These are phyloP conservation scores for Monilinia aucupariae DNA, from an alignment of 2,329 filamentous ascomycete genomes.

Conservation along the genomic window DNA sequence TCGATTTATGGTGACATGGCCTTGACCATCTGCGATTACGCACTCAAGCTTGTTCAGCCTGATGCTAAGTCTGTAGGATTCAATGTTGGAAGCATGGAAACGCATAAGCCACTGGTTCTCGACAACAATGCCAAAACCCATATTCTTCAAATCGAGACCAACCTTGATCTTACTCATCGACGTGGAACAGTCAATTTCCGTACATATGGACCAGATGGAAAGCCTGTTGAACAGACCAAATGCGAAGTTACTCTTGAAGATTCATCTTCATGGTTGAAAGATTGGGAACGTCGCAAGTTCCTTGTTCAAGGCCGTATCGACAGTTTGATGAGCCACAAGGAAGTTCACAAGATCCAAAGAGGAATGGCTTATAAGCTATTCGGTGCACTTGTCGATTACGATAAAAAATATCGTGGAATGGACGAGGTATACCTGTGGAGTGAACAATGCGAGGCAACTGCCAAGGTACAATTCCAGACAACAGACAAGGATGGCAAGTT, in stretches of 20 bases:
- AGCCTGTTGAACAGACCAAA: conserved; percentile 17
- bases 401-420: conserved; percentile 48
- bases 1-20: conserved; percentile 55
- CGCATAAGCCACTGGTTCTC: conserved; percentile 63
- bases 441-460: conserved; percentile 44
- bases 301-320: conserved; percentile 38
- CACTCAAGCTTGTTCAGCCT: conserved; percentile 40
- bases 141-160: conserved; percentile 22
- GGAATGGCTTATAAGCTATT: conserved; percentile 69
- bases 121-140: conserved; percentile 16
- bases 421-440: conserved; percentile 48
- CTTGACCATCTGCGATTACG: conserved; percentile 51
- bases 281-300: conserved; percentile 17
- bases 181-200: conserved; percentile 19
- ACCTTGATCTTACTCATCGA: conserved; percentile 20
- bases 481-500: conserved; percentile 45
- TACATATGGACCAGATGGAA: conserved; percentile 18
- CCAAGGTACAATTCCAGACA: conserved; percentile 44
- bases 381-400: conserved; percentile 51
- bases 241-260: conserved; percentile 16
- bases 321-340: conserved; percentile 32
- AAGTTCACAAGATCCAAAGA: conserved; percentile 63
- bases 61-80: conserved; percentile 39
- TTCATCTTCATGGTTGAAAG: conserved; percentile 13
- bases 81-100: conserved; percentile 62